Evolutionary conservation across 345 rosid species (phyloP).

Genomic region (Combretum micranthum): DNA sequence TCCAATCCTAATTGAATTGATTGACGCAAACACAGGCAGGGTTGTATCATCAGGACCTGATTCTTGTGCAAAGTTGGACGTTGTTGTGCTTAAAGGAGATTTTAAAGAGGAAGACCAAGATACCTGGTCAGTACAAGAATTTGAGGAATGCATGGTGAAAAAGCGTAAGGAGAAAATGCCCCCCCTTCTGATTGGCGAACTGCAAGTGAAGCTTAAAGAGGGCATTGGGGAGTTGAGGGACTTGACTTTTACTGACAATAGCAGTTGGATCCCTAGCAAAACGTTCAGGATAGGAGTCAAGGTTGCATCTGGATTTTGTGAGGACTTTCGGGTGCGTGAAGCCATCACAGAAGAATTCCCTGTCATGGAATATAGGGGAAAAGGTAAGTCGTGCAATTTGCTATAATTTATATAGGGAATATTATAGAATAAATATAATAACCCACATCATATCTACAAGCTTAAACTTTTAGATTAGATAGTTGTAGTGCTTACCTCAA

Average conservation of each 20-base stretch:
- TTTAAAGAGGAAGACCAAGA: constrained; percentile 25
- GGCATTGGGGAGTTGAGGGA: constrained; percentile 33
- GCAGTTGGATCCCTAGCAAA: constrained; percentile 38
- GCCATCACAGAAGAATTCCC: constrained; percentile 33
- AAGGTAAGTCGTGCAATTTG: constrained; percentile 13
- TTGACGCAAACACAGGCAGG: constrained; percentile 20
- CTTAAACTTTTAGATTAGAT: no score
- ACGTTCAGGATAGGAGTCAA: constrained; percentile 33
- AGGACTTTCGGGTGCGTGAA: constrained; percentile 23
- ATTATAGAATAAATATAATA: no score
- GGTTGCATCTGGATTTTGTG: constrained; percentile 32
- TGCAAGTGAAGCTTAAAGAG: constrained; percentile 27
- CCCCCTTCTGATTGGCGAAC: constrained; percentile 31
- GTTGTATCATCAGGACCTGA: constrained; percentile 27
- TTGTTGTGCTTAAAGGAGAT: constrained; percentile 34
- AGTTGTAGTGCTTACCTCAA: no score
- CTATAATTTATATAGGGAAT: background rate
- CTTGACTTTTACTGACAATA: constrained; percentile 30
- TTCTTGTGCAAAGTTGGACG: constrained; percentile 24
- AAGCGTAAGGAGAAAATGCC: constrained; percentile 35
- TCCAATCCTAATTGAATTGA: constrained; percentile 20
- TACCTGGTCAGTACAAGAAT: constrained; percentile 25
- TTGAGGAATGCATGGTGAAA: constrained; percentile 25
- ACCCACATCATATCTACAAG: no score
- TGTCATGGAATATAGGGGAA: constrained; percentile 31